These are phyloP conservation scores for Solanum habrochaites DNA, from an alignment of 257 asterid species.

Conservation along the genomic window DNA sequence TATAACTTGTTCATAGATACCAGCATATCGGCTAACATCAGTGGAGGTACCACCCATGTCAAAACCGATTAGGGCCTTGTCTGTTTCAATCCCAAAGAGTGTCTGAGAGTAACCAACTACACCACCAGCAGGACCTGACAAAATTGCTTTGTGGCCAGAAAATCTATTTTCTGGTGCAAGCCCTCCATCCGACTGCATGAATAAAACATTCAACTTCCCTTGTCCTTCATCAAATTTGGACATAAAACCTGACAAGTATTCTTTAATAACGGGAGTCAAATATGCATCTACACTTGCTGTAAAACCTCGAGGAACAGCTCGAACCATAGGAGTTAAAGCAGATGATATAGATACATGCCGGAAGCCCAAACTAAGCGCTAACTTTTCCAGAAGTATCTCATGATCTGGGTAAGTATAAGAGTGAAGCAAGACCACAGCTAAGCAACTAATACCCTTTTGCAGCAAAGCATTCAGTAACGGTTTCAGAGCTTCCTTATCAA, in stretches of 20 bases:
- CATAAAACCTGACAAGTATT: conserved; percentile 76
- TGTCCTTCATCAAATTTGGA: conserved; percentile 82
- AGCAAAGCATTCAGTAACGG: conserved; percentile 57
- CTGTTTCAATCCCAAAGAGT: conserved; percentile 68
- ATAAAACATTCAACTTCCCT: conserved; percentile 64
- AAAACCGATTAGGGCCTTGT: conserved; percentile 87
- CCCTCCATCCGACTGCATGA: conserved; percentile 99
- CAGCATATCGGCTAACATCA: conserved; percentile 95
- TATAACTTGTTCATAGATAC: conserved; percentile 78
- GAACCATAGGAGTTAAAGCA: conserved; percentile 93
- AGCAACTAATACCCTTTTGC: conserved; percentile 59
- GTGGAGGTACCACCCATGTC: conserved; percentile 99
- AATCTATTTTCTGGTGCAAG: conserved; percentile 89
- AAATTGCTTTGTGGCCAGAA: conserved; percentile 97
- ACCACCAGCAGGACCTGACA: conserved; percentile 99
- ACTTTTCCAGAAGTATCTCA: conserved; percentile 48
- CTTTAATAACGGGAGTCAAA: conserved; percentile 87
- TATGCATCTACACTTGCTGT: conserved; percentile 97
- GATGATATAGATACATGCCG: conserved; percentile 87
- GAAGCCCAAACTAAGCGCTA: conserved; percentile 79
- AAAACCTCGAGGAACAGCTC: conserved; percentile 96
- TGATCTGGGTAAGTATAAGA: conserved; percentile 88
- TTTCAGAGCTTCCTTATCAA: conserved; percentile 45
- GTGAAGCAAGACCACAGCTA: conserved; percentile 86
- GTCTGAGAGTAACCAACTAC: conserved; percentile 98